Percentiles rank a stretch among this genome's conserved stretches.
Conservation (phyloP, 2,329 filamentous ascomycete genomes). For the Monosporascus sp. region DNA sequence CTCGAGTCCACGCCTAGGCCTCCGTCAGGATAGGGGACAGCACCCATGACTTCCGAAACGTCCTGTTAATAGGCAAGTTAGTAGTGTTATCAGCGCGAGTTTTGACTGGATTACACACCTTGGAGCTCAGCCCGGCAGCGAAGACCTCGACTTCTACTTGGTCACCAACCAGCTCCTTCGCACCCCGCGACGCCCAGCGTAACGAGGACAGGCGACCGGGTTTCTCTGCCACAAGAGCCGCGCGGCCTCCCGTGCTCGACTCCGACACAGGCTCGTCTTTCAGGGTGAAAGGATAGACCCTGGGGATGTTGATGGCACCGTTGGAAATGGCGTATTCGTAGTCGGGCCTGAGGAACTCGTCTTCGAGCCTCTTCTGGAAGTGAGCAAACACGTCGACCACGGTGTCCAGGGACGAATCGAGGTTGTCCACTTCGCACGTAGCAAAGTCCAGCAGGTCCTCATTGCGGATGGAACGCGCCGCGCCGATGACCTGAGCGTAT, state of each 20-base stretch:
- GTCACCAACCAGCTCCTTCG: conserved; percentile 2
- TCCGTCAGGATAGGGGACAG: conserved; percentile 10
- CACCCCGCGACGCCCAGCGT: conserved; percentile 7
- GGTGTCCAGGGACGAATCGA: conserved; percentile 3
- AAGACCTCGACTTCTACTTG: conserved; percentile 12
- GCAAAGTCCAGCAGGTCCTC: conserved; percentile 23
- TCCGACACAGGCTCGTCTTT: conserved; percentile 14
- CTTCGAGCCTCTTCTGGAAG: conserved; percentile 9
- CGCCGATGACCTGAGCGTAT: conserved; percentile 24
- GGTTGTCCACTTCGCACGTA: conserved; percentile 24
- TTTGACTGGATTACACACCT: conserved; percentile 5
- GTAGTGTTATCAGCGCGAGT: too few relatives aligned
- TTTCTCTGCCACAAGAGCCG: conserved; percentile 10
- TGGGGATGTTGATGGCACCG: conserved; percentile 17
- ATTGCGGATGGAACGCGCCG: conserved; percentile 22
- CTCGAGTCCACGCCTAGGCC: conserved; percentile 11
- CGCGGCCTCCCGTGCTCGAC: conserved; percentile 8
- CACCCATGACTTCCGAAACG: conserved; percentile 10
- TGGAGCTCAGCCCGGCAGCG: conserved; percentile 12
- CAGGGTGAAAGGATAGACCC: conserved; percentile 18
- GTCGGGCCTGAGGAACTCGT: conserved; percentile 19
- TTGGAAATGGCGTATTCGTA: conserved; percentile 24
- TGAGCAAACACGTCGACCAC: conserved; percentile 11
- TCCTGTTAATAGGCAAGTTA: conserved; percentile 9
- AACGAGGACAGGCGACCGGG: conserved; percentile 10